Conservation (phyloP, 257 asterid species). For the Henckelia pumila region DNA sequence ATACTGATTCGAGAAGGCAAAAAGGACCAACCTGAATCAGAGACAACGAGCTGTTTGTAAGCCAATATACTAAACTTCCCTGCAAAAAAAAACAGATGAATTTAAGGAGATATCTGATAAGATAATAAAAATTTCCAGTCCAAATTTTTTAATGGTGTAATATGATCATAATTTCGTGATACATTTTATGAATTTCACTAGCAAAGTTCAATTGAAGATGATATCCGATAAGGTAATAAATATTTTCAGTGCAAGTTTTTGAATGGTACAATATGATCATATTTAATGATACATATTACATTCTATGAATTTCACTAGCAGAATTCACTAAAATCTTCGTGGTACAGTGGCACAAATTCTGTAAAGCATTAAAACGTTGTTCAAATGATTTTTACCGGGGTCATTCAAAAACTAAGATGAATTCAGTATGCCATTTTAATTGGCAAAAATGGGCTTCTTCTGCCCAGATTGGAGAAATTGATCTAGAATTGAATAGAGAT, state of each 20-base stretch:
- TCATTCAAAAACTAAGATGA: neutral
- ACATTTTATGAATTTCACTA: neutral
- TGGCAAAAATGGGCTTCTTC: neutral
- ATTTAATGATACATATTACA: neutral
- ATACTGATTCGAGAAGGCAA: neutral
- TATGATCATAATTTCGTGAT: constrained; percentile 3
- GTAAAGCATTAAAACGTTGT: constrained; percentile 9
- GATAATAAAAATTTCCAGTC: neutral
- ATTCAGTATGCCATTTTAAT: neutral
- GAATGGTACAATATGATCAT: constrained; percentile 12
- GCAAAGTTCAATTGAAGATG: neutral
- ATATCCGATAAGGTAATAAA: neutral
- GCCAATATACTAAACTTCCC: constrained; percentile 89
- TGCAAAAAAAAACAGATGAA: constrained; percentile 40
- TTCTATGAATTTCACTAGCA: neutral
- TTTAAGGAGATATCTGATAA: constrained; percentile 8
- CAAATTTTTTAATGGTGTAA: constrained; percentile 11
- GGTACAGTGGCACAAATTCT: constrained; percentile 15
- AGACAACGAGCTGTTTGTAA: constrained; percentile 68
- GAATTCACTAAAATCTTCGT: neutral
- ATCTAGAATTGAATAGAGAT: neutral
- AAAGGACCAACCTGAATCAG: constrained; percentile 57
- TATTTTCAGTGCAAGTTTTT: constrained; percentile 10
- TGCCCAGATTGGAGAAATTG: neutral
- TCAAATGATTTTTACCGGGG: neutral